Percentiles rank a stretch among this genome's conserved stretches.
phyloP scores from a whole-genome alignment of 768 basidiomycete genomes.

The Termitomyces sp. region DNA sequence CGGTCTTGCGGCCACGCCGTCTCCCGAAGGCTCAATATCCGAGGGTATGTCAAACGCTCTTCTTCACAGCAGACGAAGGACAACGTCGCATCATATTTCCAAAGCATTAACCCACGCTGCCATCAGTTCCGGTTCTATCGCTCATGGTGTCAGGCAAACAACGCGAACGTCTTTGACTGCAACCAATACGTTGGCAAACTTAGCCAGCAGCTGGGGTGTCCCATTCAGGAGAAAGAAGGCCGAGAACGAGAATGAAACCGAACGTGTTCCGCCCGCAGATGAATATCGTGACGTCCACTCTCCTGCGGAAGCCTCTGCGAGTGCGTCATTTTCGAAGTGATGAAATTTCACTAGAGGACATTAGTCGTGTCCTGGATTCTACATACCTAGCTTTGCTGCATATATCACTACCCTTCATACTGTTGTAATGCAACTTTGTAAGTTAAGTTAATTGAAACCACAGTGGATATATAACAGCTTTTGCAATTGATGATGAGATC shows the following conservation, averaged over 20 bases:
- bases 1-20: slow-evolving; percentile 40
- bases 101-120: slow-evolving; percentile 43
- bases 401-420: not conserved
- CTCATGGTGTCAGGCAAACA: slow-evolving; percentile 23
- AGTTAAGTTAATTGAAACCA: too few relatives aligned
- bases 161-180: slow-evolving; percentile 32
- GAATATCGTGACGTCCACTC: not conserved
- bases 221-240: slow-evolving; percentile 47
- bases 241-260: slow-evolving; percentile 8
- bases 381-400: not conserved
- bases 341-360: not conserved
- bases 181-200: slow-evolving; percentile 47
- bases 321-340: slow-evolving; percentile 15
- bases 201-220: slow-evolving; percentile 64
- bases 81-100: slow-evolving; percentile 55
- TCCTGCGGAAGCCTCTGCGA: slow-evolving; percentile 10
- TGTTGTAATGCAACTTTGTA: not conserved
- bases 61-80: slow-evolving; percentile 42
- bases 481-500: not conserved
- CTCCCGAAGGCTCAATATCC: slow-evolving; percentile 56
- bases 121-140: slow-evolving; percentile 24
- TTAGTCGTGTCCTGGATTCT: not conserved
- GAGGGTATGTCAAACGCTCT: slow-evolving; percentile 52
- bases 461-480: not conserved
- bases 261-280: slow-evolving; percentile 1